A percentile compares a stretch with the other conserved stretches of the same genome.
phyloP scores from a whole-genome alignment of 2,329 filamentous ascomycete species.

The Nectriaceae sp. region DNA sequence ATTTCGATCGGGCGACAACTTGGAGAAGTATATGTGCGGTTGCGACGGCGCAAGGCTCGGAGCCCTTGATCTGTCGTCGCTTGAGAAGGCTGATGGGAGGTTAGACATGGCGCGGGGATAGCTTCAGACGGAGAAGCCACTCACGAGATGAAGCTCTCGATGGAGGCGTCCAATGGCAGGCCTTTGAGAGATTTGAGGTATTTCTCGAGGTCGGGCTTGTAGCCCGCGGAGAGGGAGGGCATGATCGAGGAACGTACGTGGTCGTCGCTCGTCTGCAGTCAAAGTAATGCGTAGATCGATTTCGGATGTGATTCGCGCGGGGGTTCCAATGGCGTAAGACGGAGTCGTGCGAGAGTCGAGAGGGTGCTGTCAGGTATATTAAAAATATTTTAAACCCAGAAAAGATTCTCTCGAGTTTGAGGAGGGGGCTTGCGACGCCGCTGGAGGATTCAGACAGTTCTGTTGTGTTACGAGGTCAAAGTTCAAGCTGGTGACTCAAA shows the following conservation, averaged over 20 bases:
- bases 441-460: no score
- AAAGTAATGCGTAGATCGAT: no score
- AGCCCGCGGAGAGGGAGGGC: constrained; percentile 38
- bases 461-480: not conserved
- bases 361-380: no score
- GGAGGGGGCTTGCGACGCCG: no score
- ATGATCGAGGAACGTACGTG: constrained; percentile 27
- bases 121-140: constrained; percentile 32
- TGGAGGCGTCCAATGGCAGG: constrained; percentile 75
- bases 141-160: constrained; percentile 83
- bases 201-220: constrained; percentile 72
- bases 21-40: constrained; percentile 87
- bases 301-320: constrained; percentile 19
- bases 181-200: constrained; percentile 80
- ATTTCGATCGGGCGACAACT: constrained; percentile 81
- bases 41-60: constrained; percentile 85
- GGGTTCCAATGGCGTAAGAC: no score
- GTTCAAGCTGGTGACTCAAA: constrained; percentile 24
- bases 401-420: no score
- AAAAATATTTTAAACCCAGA: no score
- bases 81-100: constrained; percentile 82
- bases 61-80: constrained; percentile 83
- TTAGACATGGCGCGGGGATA: not conserved
- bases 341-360: constrained; percentile 2
- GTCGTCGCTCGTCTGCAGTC: no score